Base-by-base conservation (phyloP, 139 green algal species). In the Chlorella vulgaris region DNA sequence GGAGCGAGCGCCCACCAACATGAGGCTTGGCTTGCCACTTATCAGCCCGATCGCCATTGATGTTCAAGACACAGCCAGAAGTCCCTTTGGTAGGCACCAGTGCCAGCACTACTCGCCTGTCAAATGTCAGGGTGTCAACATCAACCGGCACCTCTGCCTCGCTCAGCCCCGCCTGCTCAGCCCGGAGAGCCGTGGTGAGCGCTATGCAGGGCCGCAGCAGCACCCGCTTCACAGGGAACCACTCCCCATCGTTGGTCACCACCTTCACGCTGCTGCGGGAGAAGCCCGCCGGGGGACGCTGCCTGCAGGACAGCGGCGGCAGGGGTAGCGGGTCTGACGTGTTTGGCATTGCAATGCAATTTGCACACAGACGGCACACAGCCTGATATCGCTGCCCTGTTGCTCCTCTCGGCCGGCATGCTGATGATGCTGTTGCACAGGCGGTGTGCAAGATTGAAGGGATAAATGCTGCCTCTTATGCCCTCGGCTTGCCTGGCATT, bases 131-230 rank as follows among this genome's bases (percentile, higher is more conserved):
- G 15, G 81, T 89, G 82, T 93, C 91, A 0, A 95, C 83, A 38
- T 90, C 85, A 0, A 93, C 84, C 1, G 29, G n/a, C 33, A 87
- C 73, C 29, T 51, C 40, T 5, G 69, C n/a, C n/a, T n/a, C n/a
- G n/a, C n/a, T 61, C 3, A 42, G 33, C n/a, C 42, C 15, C 42
- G 62, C 42, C 39, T 67, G 40, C 58, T 69, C 74, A 62, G 66
- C 55, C 5, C 86, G 78, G 24, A 91, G 51, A 4, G 60, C 87
- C 61, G 81, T 73, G 1, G 92, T 95, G 1, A 95, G 87, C 28
- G 84, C 66, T 39, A 94, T 93, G 83, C 92, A 95, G 4, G 86
- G 86, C 28, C 92, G 81, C 60, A 95, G 86, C 50, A 94, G 83
- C 71, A 86, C 82, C 69, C 87, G 86, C 42, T 92, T 86, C 6